Percentiles rank a stretch among this genome's conserved stretches.
Conservation (phyloP, 768 basidiomycete species). For the Termitomyces sp. region DNA sequence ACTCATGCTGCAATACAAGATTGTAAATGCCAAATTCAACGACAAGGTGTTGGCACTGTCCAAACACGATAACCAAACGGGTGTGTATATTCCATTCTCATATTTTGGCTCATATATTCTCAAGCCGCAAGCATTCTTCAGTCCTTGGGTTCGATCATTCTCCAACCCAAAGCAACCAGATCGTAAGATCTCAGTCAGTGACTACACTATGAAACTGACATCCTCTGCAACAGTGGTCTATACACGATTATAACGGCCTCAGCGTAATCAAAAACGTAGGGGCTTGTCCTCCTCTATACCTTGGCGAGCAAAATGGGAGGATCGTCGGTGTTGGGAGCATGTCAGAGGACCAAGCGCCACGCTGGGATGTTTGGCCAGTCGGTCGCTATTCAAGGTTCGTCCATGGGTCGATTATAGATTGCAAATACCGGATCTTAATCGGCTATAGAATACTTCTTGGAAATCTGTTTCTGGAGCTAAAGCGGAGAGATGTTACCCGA, state of each 20-base stretch:
- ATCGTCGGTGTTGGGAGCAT: neutral
- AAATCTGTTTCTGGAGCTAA: constrained; percentile 3
- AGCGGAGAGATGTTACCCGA: neutral
- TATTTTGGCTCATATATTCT: neutral
- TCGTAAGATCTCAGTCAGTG: neutral
- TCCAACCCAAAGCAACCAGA: neutral
- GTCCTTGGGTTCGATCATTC: neutral
- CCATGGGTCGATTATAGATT: too few relatives aligned
- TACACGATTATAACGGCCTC: constrained; percentile 6
- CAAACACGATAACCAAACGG: constrained; percentile 2
- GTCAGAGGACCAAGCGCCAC: constrained; percentile 6
- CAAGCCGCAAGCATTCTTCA: neutral
- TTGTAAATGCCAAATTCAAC: constrained; percentile 9
- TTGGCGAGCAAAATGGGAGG: constrained; percentile 4
- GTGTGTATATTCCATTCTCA: neutral
- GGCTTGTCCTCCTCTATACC: neutral
- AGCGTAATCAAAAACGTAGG: constrained; percentile 4
- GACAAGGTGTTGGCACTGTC: constrained; percentile 5
- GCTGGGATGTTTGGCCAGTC: constrained; percentile 8
- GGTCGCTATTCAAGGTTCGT: constrained; percentile 6
- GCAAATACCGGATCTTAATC: neutral
- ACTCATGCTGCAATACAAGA: constrained; percentile 5
- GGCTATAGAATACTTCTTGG: constrained; percentile 1
- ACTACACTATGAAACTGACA: neutral
- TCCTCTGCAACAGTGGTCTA: neutral